Evolutionary conservation across 371 early-diverging fungal genomes (phyloP).

Genomic region (Lichtheimia hyalospora): DNA sequence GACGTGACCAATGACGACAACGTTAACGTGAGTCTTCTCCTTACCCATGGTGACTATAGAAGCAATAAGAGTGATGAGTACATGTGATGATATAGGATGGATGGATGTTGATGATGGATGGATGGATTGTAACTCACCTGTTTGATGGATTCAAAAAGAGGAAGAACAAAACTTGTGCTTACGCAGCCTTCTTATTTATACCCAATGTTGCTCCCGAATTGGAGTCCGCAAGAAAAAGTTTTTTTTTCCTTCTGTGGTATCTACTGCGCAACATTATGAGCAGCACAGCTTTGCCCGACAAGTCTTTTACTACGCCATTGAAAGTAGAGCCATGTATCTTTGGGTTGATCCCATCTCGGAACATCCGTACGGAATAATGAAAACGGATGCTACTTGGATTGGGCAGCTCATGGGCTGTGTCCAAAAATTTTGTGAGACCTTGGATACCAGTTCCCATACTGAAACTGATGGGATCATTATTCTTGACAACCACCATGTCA

Average conservation of each 20-base stretch:
- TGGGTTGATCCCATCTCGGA: too few relatives aligned
- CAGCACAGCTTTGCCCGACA: too few relatives aligned
- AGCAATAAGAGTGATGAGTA: conserved; percentile 1
- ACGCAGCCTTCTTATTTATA: neutral
- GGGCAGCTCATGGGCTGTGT: too few relatives aligned
- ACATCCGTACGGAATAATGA: too few relatives aligned
- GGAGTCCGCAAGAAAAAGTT: neutral
- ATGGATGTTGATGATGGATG: conserved; percentile 4
- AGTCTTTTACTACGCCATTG: too few relatives aligned
- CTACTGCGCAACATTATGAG: neutral
- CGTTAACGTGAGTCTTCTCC: conserved; percentile 90
- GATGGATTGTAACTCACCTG: conserved; percentile 12
- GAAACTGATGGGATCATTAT: too few relatives aligned
- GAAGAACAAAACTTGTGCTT: neutral
- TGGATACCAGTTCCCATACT: too few relatives aligned
- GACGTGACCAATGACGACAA: conserved; percentile 87
- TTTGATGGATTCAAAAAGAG: conserved; percentile 1
- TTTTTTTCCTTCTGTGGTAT: neutral
- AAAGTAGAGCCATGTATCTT: too few relatives aligned
- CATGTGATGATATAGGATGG: neutral
- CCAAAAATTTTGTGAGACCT: too few relatives aligned
- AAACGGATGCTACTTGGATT: too few relatives aligned
- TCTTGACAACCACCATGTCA: too few relatives aligned
- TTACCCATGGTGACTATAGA: conserved; percentile 74
- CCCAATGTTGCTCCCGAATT: neutral